A percentile compares a stretch with the other conserved stretches of the same genome.
Conservation (phyloP, 495 filamentous ascomycete genomes). For the Tuber umbilicatum region DNA sequence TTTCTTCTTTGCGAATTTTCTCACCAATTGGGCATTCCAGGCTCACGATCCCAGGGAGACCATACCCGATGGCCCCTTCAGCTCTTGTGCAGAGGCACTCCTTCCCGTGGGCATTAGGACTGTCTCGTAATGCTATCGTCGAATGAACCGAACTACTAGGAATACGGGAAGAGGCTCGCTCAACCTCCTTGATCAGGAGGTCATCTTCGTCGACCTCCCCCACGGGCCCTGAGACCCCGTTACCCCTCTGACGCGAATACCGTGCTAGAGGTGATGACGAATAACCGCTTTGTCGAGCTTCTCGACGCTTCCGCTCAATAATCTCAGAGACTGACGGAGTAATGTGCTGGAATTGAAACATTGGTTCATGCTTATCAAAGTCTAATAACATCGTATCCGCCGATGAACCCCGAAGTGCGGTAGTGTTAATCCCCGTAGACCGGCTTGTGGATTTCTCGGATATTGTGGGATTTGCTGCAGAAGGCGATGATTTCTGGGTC, state of each 20-base stretch:
- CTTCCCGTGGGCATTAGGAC: not conserved
- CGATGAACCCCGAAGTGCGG: constrained; percentile 5
- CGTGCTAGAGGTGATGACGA: constrained; percentile 25
- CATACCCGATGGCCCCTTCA: not conserved
- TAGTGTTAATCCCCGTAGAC: not conserved
- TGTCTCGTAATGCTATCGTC: constrained; percentile 10
- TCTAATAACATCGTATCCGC: constrained; percentile 32
- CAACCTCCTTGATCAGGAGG: constrained; percentile 14
- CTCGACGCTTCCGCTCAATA: not conserved
- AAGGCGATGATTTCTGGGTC: constrained; percentile 14
- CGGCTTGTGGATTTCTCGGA: not conserved
- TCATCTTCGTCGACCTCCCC: not conserved
- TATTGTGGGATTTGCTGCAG: not conserved
- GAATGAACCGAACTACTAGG: constrained; percentile 11
- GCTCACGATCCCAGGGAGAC: not conserved
- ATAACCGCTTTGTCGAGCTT: not conserved
- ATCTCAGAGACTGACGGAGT: not conserved
- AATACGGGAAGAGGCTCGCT: constrained; percentile 8
- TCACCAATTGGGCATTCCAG: not conserved
- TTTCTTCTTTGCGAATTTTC: not conserved
- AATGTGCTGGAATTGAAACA: not conserved
- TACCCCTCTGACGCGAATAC: constrained; percentile 15
- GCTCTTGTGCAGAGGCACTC: not conserved
- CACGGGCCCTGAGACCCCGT: too few relatives aligned
- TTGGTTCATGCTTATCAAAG: constrained; percentile 5